phyloP scores from a whole-genome alignment of 371 early-diverging fungal species.

The Haplosporangium sp. region DNA sequence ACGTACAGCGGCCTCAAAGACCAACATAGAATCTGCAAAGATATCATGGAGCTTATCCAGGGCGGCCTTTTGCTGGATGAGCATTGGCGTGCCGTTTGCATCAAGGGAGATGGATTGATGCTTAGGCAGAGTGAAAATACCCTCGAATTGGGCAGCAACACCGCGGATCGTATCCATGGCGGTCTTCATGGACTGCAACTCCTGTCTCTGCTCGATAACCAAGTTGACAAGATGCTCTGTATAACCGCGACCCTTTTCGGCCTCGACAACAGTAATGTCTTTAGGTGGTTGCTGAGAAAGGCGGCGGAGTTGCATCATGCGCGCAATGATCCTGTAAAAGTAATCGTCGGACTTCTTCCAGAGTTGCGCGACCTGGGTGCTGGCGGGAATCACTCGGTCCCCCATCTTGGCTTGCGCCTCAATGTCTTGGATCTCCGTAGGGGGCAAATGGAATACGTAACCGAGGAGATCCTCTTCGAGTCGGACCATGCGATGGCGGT shows the following conservation, averaged over 20 bases:
- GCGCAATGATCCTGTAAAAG: slow-evolving; percentile 77
- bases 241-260: slow-evolving; percentile 76
- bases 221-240: slow-evolving; percentile 78
- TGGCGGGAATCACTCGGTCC: slow-evolving; percentile 39
- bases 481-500: slow-evolving; percentile 59
- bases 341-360: slow-evolving; percentile 78
- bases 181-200: slow-evolving; percentile 53
- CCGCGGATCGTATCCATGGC: slow-evolving; percentile 51
- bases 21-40: slow-evolving; percentile 48
- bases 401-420: slow-evolving; percentile 50
- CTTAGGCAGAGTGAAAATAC: slow-evolving; percentile 31
- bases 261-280: slow-evolving; percentile 80
- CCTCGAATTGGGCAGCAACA: slow-evolving; percentile 46
- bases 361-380: slow-evolving; percentile 57
- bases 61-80: slow-evolving; percentile 60
- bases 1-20: slow-evolving; percentile 49
- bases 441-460: slow-evolving; percentile 56
- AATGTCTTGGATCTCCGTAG: slow-evolving; percentile 51
- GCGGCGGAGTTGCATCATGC: slow-evolving; percentile 73
- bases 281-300: slow-evolving; percentile 68
- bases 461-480: slow-evolving; percentile 58
- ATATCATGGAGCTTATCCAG: slow-evolving; percentile 62
- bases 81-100: slow-evolving; percentile 35
- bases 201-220: slow-evolving; percentile 68
- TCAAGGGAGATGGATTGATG: slow-evolving; percentile 37